A percentile compares a stretch with the other conserved stretches of the same genome.
Conservation (phyloP, 83 land plant species). For the Thuja plicata region DNA sequence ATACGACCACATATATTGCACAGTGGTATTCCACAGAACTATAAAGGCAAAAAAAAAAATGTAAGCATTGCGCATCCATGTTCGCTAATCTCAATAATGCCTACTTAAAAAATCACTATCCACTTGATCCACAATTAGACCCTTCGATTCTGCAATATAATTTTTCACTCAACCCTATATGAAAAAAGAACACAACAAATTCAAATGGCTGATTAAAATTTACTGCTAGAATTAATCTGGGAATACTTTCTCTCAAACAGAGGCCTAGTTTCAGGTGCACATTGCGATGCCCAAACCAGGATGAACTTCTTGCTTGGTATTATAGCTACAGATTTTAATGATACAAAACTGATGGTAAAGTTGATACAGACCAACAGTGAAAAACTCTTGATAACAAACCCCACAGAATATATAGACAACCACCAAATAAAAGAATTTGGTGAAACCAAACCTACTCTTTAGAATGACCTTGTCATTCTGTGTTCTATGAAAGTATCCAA, state of each 20-base stretch:
- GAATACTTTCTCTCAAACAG: not conserved
- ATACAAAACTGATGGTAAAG: conserved; percentile 8
- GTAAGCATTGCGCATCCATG: not conserved
- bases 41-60: not conserved
- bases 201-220: not conserved
- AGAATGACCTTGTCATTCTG: not conserved
- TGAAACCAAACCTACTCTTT: not conserved
- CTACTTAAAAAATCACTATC: not conserved
- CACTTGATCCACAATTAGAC: not conserved
- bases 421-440: not conserved
- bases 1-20: not conserved
- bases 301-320: not conserved
- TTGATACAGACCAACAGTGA: not conserved
- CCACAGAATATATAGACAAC: not conserved
- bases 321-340: conserved; percentile 10
- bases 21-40: not conserved
- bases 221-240: not conserved
- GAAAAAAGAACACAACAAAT: not conserved
- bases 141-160: too few relatives aligned
- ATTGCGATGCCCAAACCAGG: conserved; percentile 1
- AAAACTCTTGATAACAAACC: not conserved
- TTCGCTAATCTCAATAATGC: not conserved
- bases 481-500: not conserved
- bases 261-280: not conserved
- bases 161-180: too few relatives aligned